phyloP scores from a whole-genome alignment of 768 basidiomycete species.

The Cystofilobasidium macerans region DNA sequence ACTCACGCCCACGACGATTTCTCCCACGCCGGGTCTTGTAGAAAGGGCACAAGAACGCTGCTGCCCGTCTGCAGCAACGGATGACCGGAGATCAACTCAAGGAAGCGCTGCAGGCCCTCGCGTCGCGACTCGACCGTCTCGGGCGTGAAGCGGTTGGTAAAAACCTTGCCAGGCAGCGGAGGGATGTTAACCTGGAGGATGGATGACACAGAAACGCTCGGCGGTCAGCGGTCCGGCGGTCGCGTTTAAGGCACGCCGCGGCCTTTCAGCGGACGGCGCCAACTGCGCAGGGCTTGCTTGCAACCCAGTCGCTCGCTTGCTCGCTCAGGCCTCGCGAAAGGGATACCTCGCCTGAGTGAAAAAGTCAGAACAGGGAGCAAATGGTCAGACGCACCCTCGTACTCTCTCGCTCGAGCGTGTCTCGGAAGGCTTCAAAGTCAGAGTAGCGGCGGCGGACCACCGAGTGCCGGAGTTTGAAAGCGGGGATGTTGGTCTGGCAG shows the following conservation, averaged over 20 bases:
- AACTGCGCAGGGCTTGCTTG: too few species aligned
- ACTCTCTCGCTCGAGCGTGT: slow-evolving; percentile 91
- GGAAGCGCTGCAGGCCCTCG: slow-evolving; percentile 86
- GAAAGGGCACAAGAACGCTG: slow-evolving; percentile 88
- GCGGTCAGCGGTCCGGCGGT: too few species aligned
- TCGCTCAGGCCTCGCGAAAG: too few species aligned
- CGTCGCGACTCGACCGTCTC: slow-evolving; percentile 87
- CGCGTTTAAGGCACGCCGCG: too few species aligned
- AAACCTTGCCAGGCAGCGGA: slow-evolving; percentile 91
- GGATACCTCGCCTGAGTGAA: too few species aligned
- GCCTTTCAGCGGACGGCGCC: too few species aligned
- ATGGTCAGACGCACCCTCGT: slow-evolving; percentile 49
- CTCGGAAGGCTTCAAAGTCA: slow-evolving; percentile 92
- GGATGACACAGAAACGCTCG: too few species aligned
- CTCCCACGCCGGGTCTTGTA: slow-evolving; percentile 82
- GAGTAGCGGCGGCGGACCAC: slow-evolving; percentile 78
- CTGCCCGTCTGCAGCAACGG: slow-evolving; percentile 95
- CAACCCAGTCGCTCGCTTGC: too few species aligned
- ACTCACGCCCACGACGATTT: slow-evolving; percentile 35
- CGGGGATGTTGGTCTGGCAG: slow-evolving; percentile 88
- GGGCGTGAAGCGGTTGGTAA: slow-evolving; percentile 95
- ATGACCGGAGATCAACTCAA: slow-evolving; percentile 94
- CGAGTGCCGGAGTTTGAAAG: slow-evolving; percentile 92
- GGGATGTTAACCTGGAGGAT: slow-evolving; percentile 65
- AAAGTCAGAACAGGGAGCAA: background rate